A percentile compares a stretch with the other conserved stretches of the same genome.
Conservation (phyloP, 179 eudicot genomes). For the Beta corolliflora region DNA sequence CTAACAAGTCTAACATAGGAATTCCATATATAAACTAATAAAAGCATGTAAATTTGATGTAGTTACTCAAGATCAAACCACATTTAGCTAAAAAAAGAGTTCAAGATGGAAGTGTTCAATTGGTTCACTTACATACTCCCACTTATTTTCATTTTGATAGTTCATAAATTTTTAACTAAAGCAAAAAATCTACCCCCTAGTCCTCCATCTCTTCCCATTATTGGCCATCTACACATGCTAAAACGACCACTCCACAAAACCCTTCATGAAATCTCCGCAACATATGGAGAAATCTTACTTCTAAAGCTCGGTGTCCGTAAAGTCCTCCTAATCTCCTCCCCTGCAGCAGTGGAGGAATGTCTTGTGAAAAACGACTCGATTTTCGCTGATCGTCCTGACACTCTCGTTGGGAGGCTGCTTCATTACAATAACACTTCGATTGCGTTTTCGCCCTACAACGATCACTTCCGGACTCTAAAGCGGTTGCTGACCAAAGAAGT, state of each 20-base stretch:
- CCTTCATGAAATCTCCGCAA: slow-evolving; percentile 29
- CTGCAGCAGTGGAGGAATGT: slow-evolving; percentile 51
- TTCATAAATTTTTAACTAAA: neutral
- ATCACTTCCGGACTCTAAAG: slow-evolving; percentile 47
- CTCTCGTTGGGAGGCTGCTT: slow-evolving; percentile 38
- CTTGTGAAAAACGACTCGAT: slow-evolving; percentile 41
- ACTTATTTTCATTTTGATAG: neutral
- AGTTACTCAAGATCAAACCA: neutral
- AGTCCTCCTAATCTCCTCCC: slow-evolving; percentile 47
- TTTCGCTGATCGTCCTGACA: slow-evolving; percentile 52
- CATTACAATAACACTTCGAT: slow-evolving; percentile 44
- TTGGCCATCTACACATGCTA: slow-evolving; percentile 51
- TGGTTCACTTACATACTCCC: neutral
- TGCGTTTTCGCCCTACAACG: slow-evolving; percentile 48
- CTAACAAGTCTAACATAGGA: too few relatives aligned
- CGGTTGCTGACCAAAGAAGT: slow-evolving; percentile 40
- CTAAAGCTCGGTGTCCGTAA: slow-evolving; percentile 46
- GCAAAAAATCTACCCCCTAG: slow-evolving; percentile 36
- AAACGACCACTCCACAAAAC: slow-evolving; percentile 41
- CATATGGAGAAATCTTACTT: slow-evolving; percentile 32
- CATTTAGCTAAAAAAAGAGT: neutral
- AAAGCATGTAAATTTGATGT: neutral
- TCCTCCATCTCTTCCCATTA: slow-evolving; percentile 39
- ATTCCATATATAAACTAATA: neutral
- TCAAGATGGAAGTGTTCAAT: neutral